Base-by-base conservation (phyloP, 352 stramenopile genomes). In the Saprolegnia parasitica region DNA sequence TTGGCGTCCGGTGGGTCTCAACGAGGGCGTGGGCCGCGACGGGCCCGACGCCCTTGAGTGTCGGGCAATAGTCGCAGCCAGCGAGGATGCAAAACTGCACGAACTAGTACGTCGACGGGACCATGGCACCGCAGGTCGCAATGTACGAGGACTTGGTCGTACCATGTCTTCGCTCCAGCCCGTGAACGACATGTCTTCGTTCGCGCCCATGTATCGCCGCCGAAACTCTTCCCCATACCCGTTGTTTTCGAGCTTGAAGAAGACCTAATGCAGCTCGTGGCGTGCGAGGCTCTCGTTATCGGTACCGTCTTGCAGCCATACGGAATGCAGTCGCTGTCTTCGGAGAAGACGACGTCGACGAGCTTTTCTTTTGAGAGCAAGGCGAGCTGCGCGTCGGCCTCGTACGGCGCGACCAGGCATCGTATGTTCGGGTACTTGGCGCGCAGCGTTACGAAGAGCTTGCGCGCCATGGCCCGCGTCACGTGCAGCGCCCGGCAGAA, bases 361-460 rank as follows among this genome's bases (percentile, higher is more conserved):
- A 97, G 76, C 73, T 86, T 89, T 16, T 79, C 71, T 18, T 83
- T 85, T 24, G 84, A 93, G 20, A 99, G 67, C 72, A 95, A 98
- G 4, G 96, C 96, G 56, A 99, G 76, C 77, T 99, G 96, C n/a
- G 96, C 96, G 74, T 99, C 96, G 6, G 96, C 96, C 75, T 99
- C 96, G 71, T 98, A 99, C 11, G 97, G 97, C 15, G 97, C 96
- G 1, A 99, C 95, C 24, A 99, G 78, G 75, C 96, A 99, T 4
- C 88, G 61, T 32, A 99, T 81, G 42, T 79, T 62, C 9, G 56
- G 56, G 24, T 72, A 24, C 79, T 91, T 84, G 11, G 77, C 74
- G 26, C 76, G 74, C 58, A 95, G 68, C n/a, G 87, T 74, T 0
- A 54, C 75, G 26, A 91, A 84, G 37, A 95, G 75, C 68, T 76